Percentiles rank a stretch among this genome's conserved stretches.
Evolutionary conservation across 805 yeast species (phyloP).

Genomic region (Cyberlindnera xishuangbannaensis): DNA sequence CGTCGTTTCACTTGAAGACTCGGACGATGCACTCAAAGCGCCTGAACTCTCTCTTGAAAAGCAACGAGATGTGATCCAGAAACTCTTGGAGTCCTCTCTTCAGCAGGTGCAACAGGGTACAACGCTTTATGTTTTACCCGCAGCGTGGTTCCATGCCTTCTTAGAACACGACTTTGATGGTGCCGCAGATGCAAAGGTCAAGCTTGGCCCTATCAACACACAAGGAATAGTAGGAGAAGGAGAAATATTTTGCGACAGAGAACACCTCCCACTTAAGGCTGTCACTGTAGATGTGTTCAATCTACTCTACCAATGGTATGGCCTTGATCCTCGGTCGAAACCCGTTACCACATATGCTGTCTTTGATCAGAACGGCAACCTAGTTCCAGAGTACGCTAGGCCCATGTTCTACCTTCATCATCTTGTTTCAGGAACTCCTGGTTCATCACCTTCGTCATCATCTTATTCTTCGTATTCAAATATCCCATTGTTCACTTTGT

Average conservation of each 20-base stretch:
- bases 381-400: constrained; percentile 31
- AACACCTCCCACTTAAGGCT: constrained; percentile 26
- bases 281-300: constrained; percentile 42
- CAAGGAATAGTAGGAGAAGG: constrained; percentile 36
- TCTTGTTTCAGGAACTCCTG: constrained; percentile 16
- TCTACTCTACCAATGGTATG: constrained; percentile 48
- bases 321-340: constrained; percentile 33
- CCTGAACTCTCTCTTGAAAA: constrained; percentile 6
- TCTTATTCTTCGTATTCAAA: constrained; percentile 16
- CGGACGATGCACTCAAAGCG: constrained; percentile 1
- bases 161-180: constrained; percentile 5
- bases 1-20: constrained; percentile 1
- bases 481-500: constrained; percentile 27
- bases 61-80: too few relatives aligned
- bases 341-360: constrained; percentile 34
- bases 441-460: constrained; percentile 7
- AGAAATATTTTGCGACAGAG: constrained; percentile 37
- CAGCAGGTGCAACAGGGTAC: constrained; percentile 12
- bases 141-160: constrained; percentile 15
- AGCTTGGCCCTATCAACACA: constrained; percentile 37
- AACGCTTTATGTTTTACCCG: constrained; percentile 12
- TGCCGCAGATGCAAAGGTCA: constrained; percentile 6
- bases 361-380: constrained; percentile 21
- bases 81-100: too few relatives aligned
- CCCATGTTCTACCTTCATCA: constrained; percentile 33